Conservation (phyloP, 2,329 filamentous ascomycete species). For the Beauveria sp. region DNA sequence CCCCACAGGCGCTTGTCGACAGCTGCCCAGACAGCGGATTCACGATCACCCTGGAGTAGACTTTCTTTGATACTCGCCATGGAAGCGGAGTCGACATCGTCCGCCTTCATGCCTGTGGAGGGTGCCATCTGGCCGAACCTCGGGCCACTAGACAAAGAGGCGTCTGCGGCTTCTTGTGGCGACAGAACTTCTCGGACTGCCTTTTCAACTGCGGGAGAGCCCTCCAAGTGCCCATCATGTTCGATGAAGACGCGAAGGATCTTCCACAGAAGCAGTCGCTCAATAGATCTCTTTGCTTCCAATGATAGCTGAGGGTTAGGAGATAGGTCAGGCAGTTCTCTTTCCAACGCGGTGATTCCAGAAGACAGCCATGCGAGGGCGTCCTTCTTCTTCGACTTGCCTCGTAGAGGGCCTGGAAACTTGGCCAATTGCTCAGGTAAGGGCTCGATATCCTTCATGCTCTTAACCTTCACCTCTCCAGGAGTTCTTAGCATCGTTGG, state of each 20-base stretch:
- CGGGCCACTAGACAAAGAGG: slow-evolving; percentile 17
- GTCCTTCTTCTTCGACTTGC: slow-evolving; percentile 95
- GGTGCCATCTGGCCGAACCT: slow-evolving; percentile 20
- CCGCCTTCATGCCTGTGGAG: slow-evolving; percentile 41
- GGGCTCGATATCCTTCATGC: slow-evolving; percentile 65
- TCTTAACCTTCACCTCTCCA: slow-evolving; percentile 73
- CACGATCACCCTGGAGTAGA: slow-evolving; percentile 73
- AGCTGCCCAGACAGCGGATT: slow-evolving; percentile 88
- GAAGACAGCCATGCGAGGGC: slow-evolving; percentile 69
- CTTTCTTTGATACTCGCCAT: slow-evolving; percentile 66
- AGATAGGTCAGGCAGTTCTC: slow-evolving; percentile 40
- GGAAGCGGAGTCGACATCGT: slow-evolving; percentile 61
- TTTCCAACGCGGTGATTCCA: slow-evolving; percentile 69
- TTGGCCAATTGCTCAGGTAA: slow-evolving; percentile 64
- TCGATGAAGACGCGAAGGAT: slow-evolving; percentile 76
- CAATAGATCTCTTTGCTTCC: slow-evolving; percentile 64
- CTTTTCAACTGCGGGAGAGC: slow-evolving; percentile 61
- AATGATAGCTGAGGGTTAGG: slow-evolving; percentile 45
- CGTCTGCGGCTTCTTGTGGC: slow-evolving; percentile 34
- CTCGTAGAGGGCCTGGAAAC: slow-evolving; percentile 84
- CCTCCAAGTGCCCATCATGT: slow-evolving; percentile 75
- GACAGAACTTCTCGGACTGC: slow-evolving; percentile 69
- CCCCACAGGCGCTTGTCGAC: slow-evolving; percentile 94
- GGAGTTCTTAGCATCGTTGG: slow-evolving; percentile 77
- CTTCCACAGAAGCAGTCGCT: slow-evolving; percentile 82